Base-by-base conservation (phyloP, 73 alveolate genomes). In the Paramecium sexaurelia region DNA sequence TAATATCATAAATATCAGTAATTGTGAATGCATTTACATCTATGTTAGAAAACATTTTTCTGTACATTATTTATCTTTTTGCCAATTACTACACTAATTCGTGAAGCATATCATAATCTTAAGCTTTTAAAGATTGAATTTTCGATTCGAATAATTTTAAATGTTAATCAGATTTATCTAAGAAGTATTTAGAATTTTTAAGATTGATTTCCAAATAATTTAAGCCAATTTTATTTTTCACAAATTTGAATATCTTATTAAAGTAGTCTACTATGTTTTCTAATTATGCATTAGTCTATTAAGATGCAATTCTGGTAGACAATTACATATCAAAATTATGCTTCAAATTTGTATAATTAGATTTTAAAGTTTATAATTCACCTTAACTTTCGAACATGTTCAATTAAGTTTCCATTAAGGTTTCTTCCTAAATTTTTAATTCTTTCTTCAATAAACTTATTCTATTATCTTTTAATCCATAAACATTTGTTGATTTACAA, bases 311-410 rank as follows among this genome's bases (percentile, higher is more conserved):
- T 11, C 43, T 13, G 7, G 36, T 73, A 33, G 36, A 36, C 15
- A 73, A 3, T 73, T 73, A 10, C 87, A 73, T 73, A 15, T 73
- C 87, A 73, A 36, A 73, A 73, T 73, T 73, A 36, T 36, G 35
- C n/a, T 73, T 36, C 13, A 73, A 10, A 36, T 39, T 39, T 11
- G 66, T 73, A 73, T 33, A 39, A 27, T 73, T 73, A 17, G 55
- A 73, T 73, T 33, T 36, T 73, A 73, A 20, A 3, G 26, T 27
- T 20, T 27, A 8, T 11, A 10, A 36, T 33, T 73, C 87, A 1
- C 66, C 57, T 73, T 73, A 27, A 73, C 36, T 8, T 73, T 73
- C 87, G 1, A 15, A 73, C 43, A 73, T 13, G 26, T 61, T 61
- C 47, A 61, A 13, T 61, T 61, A 24, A 6, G 83, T 26, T 61